A percentile compares a stretch with the other conserved stretches of the same genome.
Evolutionary conservation across 2,329 filamentous ascomycete species (phyloP).

Genomic region (Stagonosporopsis cucurbitacearum): DNA sequence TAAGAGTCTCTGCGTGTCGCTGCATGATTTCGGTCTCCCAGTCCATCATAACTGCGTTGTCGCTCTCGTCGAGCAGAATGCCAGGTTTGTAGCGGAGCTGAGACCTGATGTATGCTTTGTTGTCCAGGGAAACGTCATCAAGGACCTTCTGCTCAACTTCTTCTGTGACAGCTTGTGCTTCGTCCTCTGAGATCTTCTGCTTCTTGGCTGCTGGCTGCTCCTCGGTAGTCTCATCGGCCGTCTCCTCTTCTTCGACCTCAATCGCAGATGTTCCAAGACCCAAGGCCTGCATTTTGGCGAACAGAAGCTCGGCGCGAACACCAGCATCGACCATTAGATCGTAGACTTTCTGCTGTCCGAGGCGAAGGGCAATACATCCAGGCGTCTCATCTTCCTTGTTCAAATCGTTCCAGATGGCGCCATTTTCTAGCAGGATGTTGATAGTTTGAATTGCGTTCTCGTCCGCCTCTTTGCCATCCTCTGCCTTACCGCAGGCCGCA

Average conservation of each 20-base stretch:
- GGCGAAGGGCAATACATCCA: slow-evolving; percentile 44
- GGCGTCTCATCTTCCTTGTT: slow-evolving; percentile 49
- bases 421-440: slow-evolving; percentile 43
- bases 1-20: slow-evolving; percentile 72
- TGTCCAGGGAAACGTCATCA: slow-evolving; percentile 47
- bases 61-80: slow-evolving; percentile 71
- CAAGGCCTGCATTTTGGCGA: slow-evolving; percentile 43
- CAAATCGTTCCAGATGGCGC: slow-evolving; percentile 50
- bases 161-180: slow-evolving; percentile 35
- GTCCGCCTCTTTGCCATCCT: slow-evolving; percentile 36
- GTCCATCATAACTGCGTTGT: slow-evolving; percentile 92
- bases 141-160: slow-evolving; percentile 33
- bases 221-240: slow-evolving; percentile 20
- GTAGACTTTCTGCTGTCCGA: slow-evolving; percentile 46
- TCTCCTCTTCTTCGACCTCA: slow-evolving; percentile 33
- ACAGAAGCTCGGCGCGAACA: slow-evolving; percentile 45
- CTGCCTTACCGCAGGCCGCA: slow-evolving; percentile 38
- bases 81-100: slow-evolving; percentile 43
- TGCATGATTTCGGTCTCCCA: slow-evolving; percentile 91
- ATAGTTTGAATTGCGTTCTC: slow-evolving; percentile 41
- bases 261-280: slow-evolving; percentile 34
- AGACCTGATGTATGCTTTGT: slow-evolving; percentile 49
- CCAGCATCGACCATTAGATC: slow-evolving; percentile 48
- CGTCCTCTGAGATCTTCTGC: slow-evolving; percentile 39
- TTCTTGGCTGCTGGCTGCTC: slow-evolving; percentile 45